Conservation (phyloP, 495 filamentous ascomycete genomes). For the Tetracladium marchalianum region DNA sequence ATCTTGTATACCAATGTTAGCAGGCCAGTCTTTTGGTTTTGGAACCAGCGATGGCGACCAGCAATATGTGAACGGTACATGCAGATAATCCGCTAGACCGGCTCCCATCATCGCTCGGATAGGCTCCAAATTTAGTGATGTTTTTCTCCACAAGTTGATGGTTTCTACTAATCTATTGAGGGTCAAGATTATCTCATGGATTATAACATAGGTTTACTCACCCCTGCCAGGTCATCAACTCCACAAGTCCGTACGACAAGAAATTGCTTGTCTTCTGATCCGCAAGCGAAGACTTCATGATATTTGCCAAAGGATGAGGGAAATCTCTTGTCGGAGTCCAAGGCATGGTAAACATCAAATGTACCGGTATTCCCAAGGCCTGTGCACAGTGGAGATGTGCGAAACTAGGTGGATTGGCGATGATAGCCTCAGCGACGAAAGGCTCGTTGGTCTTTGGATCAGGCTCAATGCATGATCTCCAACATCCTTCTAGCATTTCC, state of each 20-base stretch:
- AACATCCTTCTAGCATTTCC: conserved; percentile 53
- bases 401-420: conserved; percentile 57
- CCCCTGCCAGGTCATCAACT: conserved; percentile 60
- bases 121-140: conserved; percentile 38
- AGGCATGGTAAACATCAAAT: conserved; percentile 64
- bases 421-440: conserved; percentile 56
- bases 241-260: conserved; percentile 48
- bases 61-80: conserved; percentile 52
- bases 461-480: conserved; percentile 50
- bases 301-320: conserved; percentile 43
- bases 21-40: conserved; percentile 49
- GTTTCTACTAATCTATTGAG: conserved; percentile 41
- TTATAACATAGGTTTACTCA: conserved; percentile 13
- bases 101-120: conserved; percentile 31
- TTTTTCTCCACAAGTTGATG: conserved; percentile 43
- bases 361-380: conserved; percentile 47
- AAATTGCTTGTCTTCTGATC: conserved; percentile 43
- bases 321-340: conserved; percentile 46
- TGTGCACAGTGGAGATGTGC: conserved; percentile 56
- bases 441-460: conserved; percentile 35
- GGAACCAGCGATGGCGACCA: conserved; percentile 54
- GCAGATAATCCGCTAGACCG: conserved; percentile 27
- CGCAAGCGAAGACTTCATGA: conserved; percentile 28
- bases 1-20: conserved; percentile 36
- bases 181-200: not conserved